phyloP scores from a whole-genome alignment of 768 basidiomycete genomes.

The Termitomyces eurrhizus region DNA sequence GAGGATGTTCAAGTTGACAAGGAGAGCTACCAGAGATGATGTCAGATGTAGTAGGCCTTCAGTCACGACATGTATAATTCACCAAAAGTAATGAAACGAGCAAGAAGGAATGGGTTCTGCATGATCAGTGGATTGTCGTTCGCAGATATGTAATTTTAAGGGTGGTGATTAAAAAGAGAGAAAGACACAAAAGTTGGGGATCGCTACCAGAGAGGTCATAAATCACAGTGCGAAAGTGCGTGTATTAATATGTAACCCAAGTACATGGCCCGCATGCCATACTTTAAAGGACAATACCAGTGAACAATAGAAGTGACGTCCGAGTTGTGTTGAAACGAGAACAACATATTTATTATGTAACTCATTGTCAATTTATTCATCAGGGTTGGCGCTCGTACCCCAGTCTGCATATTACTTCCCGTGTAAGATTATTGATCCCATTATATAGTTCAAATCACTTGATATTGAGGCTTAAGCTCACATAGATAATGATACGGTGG shows the following conservation, averaged over 20 bases:
- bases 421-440: background rate
- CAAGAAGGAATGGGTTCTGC: conserved; percentile 51
- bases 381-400: background rate
- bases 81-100: conserved; percentile 59
- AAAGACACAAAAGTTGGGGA: conserved; percentile 8
- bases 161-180: conserved; percentile 5
- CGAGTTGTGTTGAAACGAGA: background rate
- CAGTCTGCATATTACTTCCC: background rate
- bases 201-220: conserved; percentile 17
- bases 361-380: background rate
- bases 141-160: background rate
- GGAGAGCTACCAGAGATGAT: conserved; percentile 31
- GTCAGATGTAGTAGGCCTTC: background rate
- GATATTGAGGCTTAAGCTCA: background rate
- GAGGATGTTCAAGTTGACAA: conserved; percentile 48
- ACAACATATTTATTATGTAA: background rate
- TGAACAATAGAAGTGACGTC: conserved; percentile 5
- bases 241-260: background rate
- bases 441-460: background rate
- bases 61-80: conserved; percentile 17
- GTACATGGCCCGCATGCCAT: background rate
- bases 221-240: background rate
- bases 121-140: conserved; percentile 20
- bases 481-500: background rate
- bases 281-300: conserved; percentile 7